These are phyloP conservation scores for Porogramme epimiltina DNA, from an alignment of 1,284 basidiomycete genomes.

Conservation along the genomic window DNA sequence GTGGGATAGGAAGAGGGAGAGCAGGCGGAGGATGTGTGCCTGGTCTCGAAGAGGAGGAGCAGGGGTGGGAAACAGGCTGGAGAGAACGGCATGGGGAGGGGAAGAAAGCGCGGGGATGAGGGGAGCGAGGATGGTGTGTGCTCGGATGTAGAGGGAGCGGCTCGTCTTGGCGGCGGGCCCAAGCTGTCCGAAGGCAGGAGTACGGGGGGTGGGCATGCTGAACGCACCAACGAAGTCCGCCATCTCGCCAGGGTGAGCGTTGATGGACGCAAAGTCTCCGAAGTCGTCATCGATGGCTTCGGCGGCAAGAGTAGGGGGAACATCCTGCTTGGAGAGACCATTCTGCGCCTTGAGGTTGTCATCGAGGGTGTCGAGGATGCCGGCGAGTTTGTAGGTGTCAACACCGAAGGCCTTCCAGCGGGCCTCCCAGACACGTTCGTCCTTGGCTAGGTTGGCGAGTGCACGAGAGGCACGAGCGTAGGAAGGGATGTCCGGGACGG, in stretches of 20 bases:
- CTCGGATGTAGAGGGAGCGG: conserved; percentile 62
- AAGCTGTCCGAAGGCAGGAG: conserved; percentile 12
- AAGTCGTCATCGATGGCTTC: conserved; percentile 80
- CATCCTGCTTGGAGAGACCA: conserved; percentile 36
- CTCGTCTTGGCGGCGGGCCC: conserved; percentile 39
- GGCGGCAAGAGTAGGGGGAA: conserved; percentile 60
- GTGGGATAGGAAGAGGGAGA: conserved; percentile 74
- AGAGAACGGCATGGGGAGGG: conserved; percentile 58
- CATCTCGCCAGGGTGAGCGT: conserved; percentile 47
- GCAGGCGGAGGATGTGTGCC: conserved; percentile 65
- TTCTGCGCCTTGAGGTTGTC: conserved; percentile 36
- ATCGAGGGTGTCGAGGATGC: conserved; percentile 68
- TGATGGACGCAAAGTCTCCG: conserved; percentile 77
- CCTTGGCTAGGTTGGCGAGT: conserved; percentile 61
- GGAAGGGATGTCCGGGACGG: conserved; percentile 77
- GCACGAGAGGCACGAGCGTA: conserved; percentile 73
- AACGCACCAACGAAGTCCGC: conserved; percentile 56
- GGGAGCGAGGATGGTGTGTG: conserved; percentile 63
- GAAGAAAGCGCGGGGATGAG: conserved; percentile 55
- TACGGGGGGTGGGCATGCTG: conserved; percentile 22
- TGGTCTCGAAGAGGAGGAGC: conserved; percentile 47
- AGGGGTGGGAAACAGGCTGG: conserved; percentile 50
- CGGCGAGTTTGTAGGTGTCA: conserved; percentile 44
- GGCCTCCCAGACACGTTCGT: conserved; percentile 77
- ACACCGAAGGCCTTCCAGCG: conserved; percentile 68